Percentiles rank a stretch among this genome's conserved stretches.
phyloP scores from a whole-genome alignment of 768 basidiomycete species.

The Cystofilobasidium bisporidii region DNA sequence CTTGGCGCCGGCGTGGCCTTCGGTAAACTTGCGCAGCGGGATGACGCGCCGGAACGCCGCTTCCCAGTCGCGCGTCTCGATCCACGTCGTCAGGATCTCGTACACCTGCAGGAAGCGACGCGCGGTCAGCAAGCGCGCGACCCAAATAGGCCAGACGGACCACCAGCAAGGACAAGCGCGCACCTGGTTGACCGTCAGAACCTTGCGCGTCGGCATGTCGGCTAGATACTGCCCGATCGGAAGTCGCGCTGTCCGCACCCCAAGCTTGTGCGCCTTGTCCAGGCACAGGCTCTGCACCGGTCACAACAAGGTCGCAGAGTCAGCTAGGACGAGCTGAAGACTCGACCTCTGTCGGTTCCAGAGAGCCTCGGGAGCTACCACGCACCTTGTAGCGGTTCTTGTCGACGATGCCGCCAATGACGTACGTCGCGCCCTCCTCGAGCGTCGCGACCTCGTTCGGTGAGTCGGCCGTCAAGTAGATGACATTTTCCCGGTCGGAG shows the following conservation, averaged over 20 bases:
- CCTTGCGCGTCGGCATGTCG: conserved; percentile 78
- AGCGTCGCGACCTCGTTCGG: conserved; percentile 75
- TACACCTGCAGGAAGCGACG: conserved; percentile 48
- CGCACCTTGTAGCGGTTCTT: conserved; percentile 88
- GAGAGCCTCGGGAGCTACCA: no score
- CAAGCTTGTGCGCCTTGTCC: conserved; percentile 65
- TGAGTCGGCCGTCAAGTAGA: conserved; percentile 94
- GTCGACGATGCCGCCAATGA: conserved; percentile 92
- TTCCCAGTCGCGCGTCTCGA: conserved; percentile 63
- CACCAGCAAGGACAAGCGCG: conserved; percentile 20
- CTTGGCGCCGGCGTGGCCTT: background rate
- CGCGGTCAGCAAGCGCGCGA: background rate
- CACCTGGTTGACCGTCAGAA: conserved; percentile 91
- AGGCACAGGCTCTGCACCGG: conserved; percentile 51
- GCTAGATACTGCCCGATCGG: conserved; percentile 89
- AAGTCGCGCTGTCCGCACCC: conserved; percentile 73
- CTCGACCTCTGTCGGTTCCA: no score
- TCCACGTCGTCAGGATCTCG: conserved; percentile 83
- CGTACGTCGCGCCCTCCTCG: conserved; percentile 72
- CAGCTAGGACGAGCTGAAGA: no score
- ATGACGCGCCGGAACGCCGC: conserved; percentile 78
- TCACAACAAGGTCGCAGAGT: no score
- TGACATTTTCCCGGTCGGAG: conserved; percentile 40
- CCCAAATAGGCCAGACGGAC: background rate
- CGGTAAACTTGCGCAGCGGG: conserved; percentile 74